Evolutionary conservation across 164 flowering plant genomes (phyloP).

Genomic region (Santalum album): DNA sequence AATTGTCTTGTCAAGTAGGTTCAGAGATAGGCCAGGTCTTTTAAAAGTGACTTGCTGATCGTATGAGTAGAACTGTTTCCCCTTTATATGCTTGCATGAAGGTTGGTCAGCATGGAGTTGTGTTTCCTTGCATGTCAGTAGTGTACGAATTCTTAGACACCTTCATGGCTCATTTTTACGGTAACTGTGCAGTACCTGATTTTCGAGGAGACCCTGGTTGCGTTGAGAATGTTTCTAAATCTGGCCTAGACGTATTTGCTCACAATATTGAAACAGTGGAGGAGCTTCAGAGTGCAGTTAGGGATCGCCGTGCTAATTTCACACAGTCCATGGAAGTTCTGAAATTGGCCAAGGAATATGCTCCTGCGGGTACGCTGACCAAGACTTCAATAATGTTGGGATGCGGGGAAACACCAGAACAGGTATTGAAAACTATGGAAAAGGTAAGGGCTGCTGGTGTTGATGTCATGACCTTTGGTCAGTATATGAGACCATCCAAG

Average conservation of each 20-base stretch:
- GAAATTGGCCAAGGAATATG: conserved; percentile 69
- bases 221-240: conserved; percentile 75
- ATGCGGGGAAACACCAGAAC: conserved; percentile 97
- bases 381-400: conserved; percentile 97
- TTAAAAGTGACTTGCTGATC: background rate
- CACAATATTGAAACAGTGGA: conserved; percentile 98
- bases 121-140: background rate
- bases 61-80: too few species aligned
- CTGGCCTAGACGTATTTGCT: conserved; percentile 92
- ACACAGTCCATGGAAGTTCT: conserved; percentile 84
- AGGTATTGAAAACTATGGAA: conserved; percentile 83
- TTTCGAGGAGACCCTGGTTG: conserved; percentile 73
- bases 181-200: conserved; percentile 70
- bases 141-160: background rate
- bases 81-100: background rate
- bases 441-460: conserved; percentile 94
- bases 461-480: conserved; percentile 95
- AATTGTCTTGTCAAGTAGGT: background rate
- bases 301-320: conserved; percentile 93
- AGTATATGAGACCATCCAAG: conserved; percentile 99
- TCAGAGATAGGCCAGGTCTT: background rate
- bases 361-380: conserved; percentile 82
- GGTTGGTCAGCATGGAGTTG: background rate
- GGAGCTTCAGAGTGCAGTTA: conserved; percentile 79
- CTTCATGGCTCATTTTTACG: background rate